phyloP scores from a whole-genome alignment of 129 eudicot genomes.

The Pseudognaphalium luteoalbum region DNA sequence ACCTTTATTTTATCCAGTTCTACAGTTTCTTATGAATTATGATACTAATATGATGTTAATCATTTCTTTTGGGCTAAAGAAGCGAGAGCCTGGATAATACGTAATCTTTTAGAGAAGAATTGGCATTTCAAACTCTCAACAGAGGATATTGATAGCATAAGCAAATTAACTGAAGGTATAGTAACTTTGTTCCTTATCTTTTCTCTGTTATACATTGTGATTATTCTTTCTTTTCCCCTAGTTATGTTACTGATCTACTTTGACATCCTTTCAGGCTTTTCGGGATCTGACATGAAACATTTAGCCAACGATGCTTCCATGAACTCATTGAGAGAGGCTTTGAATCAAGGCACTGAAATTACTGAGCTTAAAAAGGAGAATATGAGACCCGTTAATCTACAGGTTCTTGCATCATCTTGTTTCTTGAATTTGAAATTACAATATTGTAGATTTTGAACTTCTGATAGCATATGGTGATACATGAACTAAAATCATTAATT shows the following conservation, averaged over 20 bases:
- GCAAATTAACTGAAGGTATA: constrained; percentile 66
- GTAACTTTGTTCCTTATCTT: no score
- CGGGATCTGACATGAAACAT: constrained; percentile 4
- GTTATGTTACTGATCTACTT: neutral
- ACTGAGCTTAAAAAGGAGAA: neutral
- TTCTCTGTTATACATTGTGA: no score
- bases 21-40: no score
- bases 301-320: neutral
- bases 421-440: no score
- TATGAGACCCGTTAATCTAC: neutral
- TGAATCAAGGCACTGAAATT: neutral
- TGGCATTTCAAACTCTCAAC: constrained; percentile 65
- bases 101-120: constrained; percentile 70
- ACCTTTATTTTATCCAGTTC: no score
- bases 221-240: no score
- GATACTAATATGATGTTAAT: neutral
- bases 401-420: neutral
- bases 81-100: constrained; percentile 77
- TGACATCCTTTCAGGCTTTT: neutral
- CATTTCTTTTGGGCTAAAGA: constrained; percentile 42
- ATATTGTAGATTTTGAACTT: no score
- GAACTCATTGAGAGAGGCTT: neutral
- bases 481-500: no score
- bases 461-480: no score
- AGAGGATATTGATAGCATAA: constrained; percentile 55